Conservation (phyloP, 139 green algal genomes). For the Chlorella sp. region DNA sequence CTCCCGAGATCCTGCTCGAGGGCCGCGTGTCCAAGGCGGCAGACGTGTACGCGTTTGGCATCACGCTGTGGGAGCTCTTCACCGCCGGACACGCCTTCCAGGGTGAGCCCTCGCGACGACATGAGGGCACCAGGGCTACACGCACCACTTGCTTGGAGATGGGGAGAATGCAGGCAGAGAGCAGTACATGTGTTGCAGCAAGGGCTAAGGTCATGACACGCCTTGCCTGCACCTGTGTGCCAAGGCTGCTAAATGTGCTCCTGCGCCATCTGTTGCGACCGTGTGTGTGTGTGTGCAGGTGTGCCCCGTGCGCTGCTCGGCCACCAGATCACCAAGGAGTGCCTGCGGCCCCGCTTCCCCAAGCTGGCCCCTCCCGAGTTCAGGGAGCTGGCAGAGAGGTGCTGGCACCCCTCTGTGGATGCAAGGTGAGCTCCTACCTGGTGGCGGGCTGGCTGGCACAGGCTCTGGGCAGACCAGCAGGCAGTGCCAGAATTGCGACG, state of each 20-base stretch:
- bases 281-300: conserved; percentile 3
- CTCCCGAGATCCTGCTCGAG: conserved; percentile 32
- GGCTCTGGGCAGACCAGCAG: neutral
- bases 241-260: no score
- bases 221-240: no score
- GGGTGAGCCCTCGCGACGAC: no score
- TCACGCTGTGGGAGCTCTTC: conserved; percentile 44
- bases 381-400: conserved; percentile 19
- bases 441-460: neutral
- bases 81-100: conserved; percentile 30
- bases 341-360: conserved; percentile 25
- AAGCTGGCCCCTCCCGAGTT: conserved; percentile 16
- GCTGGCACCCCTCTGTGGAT: conserved; percentile 20
- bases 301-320: conserved; percentile 30
- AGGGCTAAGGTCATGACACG: no score
- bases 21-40: conserved; percentile 37
- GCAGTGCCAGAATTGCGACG: neutral
- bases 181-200: no score
- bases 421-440: neutral
- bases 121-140: no score
- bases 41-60: conserved; percentile 44
- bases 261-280: no score
- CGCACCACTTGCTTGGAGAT: no score
- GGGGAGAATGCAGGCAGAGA: no score
- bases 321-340: conserved; percentile 26